phyloP scores from a whole-genome alignment of 2,329 filamentous ascomycete species.

The Aspergillus caelatus region DNA sequence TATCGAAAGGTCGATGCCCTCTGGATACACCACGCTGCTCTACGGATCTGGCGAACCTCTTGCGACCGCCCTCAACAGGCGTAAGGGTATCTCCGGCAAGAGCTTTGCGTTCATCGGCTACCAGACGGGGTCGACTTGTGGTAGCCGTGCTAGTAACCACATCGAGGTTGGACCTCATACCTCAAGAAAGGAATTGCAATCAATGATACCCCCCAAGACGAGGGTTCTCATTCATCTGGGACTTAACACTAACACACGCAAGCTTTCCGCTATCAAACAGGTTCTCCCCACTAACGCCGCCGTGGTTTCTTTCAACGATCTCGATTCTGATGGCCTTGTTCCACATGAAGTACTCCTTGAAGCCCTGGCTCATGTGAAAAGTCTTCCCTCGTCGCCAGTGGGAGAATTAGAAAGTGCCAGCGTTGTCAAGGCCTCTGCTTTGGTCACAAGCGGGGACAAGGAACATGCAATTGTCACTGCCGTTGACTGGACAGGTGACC shows the following conservation, averaged over 20 bases:
- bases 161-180: constrained; percentile 5
- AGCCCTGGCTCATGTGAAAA: background rate
- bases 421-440: constrained; percentile 8
- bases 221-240: constrained; percentile 9
- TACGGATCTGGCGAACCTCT: constrained; percentile 5
- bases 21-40: constrained; percentile 8
- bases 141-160: background rate
- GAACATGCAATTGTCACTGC: constrained; percentile 1
- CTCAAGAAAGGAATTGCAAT: constrained; percentile 9
- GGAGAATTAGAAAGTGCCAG: background rate
- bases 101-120: constrained; percentile 5
- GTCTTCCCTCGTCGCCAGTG: background rate
- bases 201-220: constrained; percentile 7
- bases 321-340: background rate
- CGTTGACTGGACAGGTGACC: constrained; percentile 12
- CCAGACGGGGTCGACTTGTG: background rate
- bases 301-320: constrained; percentile 8
- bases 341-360: constrained; percentile 5
- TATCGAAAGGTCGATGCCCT: constrained; percentile 5
- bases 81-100: background rate
- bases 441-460: constrained; percentile 1
- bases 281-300: constrained; percentile 6
- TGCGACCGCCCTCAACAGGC: background rate
- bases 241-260: background rate
- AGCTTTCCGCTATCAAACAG: constrained; percentile 8